phyloP scores from a whole-genome alignment of 768 basidiomycete species.

The Mrakia hoshinonis region DNA sequence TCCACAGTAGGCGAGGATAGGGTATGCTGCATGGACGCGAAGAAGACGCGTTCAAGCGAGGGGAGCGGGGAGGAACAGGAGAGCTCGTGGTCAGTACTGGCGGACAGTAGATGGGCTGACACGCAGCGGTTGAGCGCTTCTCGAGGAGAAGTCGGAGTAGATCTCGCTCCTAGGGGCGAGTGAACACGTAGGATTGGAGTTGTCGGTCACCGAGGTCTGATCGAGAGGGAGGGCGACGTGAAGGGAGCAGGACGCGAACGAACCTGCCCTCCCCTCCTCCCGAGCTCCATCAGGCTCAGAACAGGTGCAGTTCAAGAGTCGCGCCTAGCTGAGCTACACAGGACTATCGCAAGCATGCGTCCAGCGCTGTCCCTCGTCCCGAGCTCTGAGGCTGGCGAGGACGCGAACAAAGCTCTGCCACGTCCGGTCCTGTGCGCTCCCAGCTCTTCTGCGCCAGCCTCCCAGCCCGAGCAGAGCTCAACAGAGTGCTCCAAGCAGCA shows the following conservation, averaged over 20 bases:
- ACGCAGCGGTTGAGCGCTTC: too few species aligned
- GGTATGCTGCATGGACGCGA: not conserved
- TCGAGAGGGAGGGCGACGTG: not conserved
- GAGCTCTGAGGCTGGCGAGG: too few species aligned
- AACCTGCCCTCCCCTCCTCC: not conserved
- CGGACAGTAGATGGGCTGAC: too few species aligned
- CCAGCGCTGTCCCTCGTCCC: too few species aligned
- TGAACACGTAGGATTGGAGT: not conserved
- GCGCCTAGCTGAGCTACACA: too few species aligned
- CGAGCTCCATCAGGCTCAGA: not conserved
- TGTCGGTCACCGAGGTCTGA: not conserved
- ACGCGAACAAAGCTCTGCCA: too few species aligned
- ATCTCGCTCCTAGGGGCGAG: not conserved
- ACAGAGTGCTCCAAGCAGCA: too few species aligned
- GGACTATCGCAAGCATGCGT: too few species aligned
- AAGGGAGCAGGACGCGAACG: not conserved
- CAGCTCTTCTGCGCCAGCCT: too few species aligned
- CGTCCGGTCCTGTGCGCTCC: too few species aligned
- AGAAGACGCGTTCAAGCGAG: not conserved
- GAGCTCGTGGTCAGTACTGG: too few species aligned
- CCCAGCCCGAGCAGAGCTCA: too few species aligned
- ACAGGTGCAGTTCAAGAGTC: not conserved
- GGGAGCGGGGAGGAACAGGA: not conserved
- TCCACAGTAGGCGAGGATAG: conserved; percentile 76
- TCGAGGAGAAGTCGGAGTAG: not conserved